These are phyloP conservation scores for Themeda triandra DNA, from an alignment of 176 grass and related monocot species.

Conservation along the genomic window DNA sequence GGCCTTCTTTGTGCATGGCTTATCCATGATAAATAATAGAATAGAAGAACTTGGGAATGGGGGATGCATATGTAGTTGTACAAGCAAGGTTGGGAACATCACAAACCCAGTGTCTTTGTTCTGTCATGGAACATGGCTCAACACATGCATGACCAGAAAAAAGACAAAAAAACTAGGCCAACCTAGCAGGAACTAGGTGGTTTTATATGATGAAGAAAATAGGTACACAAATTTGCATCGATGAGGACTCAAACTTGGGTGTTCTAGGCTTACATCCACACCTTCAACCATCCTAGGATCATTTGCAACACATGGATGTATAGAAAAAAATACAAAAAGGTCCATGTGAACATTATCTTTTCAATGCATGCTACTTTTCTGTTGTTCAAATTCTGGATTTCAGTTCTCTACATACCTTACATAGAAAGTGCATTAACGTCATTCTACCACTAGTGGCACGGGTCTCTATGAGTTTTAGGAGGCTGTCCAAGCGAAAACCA, in stretches of 20 bases:
- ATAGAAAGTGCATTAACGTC: slow-evolving; percentile 91
- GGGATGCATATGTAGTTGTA: not conserved
- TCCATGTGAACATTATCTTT: slow-evolving; percentile 7
- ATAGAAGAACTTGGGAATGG: not conserved
- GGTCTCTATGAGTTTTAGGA: slow-evolving; percentile 88
- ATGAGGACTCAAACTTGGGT: not conserved
- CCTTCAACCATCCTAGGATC: not conserved
- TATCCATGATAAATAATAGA: not conserved
- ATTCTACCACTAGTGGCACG: slow-evolving; percentile 77
- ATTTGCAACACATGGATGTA: not conserved
- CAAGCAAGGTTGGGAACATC: not conserved
- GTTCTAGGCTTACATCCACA: not conserved
- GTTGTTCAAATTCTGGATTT: not conserved
- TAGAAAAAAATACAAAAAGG: not conserved
- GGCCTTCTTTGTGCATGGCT: not conserved
- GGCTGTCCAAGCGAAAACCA: slow-evolving; percentile 79
- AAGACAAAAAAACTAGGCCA: not conserved
- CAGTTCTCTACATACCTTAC: slow-evolving; percentile 64
- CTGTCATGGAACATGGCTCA: not conserved
- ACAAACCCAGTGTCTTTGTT: not conserved
- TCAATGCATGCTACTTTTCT: not conserved
- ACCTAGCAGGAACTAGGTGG: not conserved
- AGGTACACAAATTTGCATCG: not conserved
- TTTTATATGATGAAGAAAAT: not conserved
- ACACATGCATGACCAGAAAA: not conserved